These are phyloP conservation scores for Volvox carteri DNA, from an alignment of 163 green algal genomes.

Conservation along the genomic window DNA sequence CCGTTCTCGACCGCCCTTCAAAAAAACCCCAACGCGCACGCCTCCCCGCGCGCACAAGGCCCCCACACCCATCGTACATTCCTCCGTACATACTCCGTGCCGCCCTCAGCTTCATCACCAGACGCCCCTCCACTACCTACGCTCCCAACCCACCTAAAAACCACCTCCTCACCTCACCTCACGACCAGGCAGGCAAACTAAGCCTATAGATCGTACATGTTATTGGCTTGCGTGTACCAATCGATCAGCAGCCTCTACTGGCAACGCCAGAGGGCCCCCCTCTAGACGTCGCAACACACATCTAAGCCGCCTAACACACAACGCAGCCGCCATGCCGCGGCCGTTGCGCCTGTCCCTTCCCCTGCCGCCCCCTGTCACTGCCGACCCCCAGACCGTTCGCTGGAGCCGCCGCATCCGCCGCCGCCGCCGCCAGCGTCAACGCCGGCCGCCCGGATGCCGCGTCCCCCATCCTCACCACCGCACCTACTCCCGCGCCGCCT, in stretches of 20 bases:
- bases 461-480: background rate
- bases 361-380: background rate
- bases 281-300: too few species aligned
- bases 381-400: background rate
- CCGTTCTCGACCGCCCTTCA: background rate
- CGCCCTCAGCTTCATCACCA: too few species aligned
- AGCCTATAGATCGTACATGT: background rate
- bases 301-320: slow-evolving; percentile 17
- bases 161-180: too few species aligned
- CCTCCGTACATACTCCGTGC: too few species aligned
- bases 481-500: background rate
- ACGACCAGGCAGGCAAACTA: background rate
- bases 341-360: background rate
- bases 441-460: background rate
- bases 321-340: slow-evolving; percentile 8
- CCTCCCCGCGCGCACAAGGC: too few species aligned
- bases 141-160: background rate
- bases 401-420: background rate
- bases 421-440: background rate
- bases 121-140: too few species aligned
- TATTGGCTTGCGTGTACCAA: background rate
- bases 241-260: background rate
- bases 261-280: too few species aligned
- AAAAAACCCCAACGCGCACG: too few species aligned
- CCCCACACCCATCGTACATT: too few species aligned